phyloP scores from a whole-genome alignment of 495 filamentous ascomycete species.

The Eremomyces bilateralis region DNA sequence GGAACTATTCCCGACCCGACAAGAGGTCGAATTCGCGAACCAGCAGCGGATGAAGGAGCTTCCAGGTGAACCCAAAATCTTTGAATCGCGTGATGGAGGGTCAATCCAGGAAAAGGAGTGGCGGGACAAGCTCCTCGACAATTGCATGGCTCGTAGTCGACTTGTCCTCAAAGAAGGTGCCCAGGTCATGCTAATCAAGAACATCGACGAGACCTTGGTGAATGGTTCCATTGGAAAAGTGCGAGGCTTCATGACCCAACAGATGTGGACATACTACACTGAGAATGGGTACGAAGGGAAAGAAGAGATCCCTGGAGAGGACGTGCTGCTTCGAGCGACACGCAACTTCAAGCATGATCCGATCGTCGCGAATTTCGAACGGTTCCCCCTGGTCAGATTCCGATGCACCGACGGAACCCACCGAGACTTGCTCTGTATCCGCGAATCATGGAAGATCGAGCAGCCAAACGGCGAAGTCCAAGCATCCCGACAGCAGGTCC shows the following conservation, averaged over 20 bases:
- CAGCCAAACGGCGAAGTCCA: constrained; percentile 88
- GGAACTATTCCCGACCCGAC: constrained; percentile 81
- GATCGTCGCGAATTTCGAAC: constrained; percentile 4
- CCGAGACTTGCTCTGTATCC: constrained; percentile 58
- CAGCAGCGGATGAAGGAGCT: constrained; percentile 45
- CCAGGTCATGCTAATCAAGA: constrained; percentile 99
- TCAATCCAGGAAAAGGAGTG: constrained; percentile 37
- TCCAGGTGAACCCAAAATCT: constrained; percentile 42
- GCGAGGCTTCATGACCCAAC: constrained; percentile 66
- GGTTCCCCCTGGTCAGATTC: constrained; percentile 70
- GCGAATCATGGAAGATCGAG: constrained; percentile 89
- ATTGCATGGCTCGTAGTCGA: constrained; percentile 72
- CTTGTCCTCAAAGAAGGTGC: constrained; percentile 75
- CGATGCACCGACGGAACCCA: constrained; percentile 52
- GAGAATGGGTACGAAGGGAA: constrained; percentile 18
- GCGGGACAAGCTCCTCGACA: constrained; percentile 58
- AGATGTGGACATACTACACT: constrained; percentile 42
- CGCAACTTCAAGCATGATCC: constrained; percentile 2
- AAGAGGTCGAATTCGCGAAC: constrained; percentile 81
- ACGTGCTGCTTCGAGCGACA: constrained; percentile 19
- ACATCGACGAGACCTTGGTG: constrained; percentile 81
- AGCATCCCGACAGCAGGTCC: constrained; percentile 55
- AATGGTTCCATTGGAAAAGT: constrained; percentile 86
- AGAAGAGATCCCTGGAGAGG: constrained; percentile 21
- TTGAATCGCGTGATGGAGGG: constrained; percentile 55